Base-by-base conservation (phyloP, 129 eudicot species). In the Lactuca saligna region DNA sequence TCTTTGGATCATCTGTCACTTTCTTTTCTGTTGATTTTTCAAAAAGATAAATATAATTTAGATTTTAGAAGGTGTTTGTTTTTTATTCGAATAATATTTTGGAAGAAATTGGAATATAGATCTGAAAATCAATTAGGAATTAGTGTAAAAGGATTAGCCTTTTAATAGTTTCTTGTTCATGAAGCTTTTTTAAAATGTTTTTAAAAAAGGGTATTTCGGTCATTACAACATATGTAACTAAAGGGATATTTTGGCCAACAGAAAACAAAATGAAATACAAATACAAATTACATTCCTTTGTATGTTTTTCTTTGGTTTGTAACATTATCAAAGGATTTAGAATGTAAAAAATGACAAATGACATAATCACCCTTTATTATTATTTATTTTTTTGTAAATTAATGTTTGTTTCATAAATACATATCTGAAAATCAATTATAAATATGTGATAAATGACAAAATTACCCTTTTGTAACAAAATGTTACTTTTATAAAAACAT, bases 21-120 rank as follows among this genome's bases (percentile, higher is more conserved):
- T 89, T 89, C 82, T 83, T 89, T 46, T 83, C 96, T 89, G 93
- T 66, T 54, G 7, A 67, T 50, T 58, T 42, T 13, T 54, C 32
- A 48, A 63, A 51, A 46, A 15, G 46, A 35, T 8, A 46, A 11
- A 12, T 42, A 46, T 46, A 35, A 35, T 4, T 46, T 12, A 12
- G 51, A 11, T 10, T 4, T 46, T 12, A 12, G 51, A 11, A 12
- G 1, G 51, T 10, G 51, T 2, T 10, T 0, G 51, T 46, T 15
- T 46, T 46, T 46, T 15, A 10, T 46, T 10, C 51, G 51, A n/a
- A 46, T 46, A 46, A 46, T 46, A 1, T 46, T 46, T 46, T 46
- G 49, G 49, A 42, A 9, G 49, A 9, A 42, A 42, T 42, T 42
- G 49, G 49, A 42, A 42, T 42, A 7, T 7, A 39, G 8, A 39